These are phyloP conservation scores for Penicillium lividum DNA, from an alignment of 495 filamentous ascomycete species.

Conservation along the genomic window DNA sequence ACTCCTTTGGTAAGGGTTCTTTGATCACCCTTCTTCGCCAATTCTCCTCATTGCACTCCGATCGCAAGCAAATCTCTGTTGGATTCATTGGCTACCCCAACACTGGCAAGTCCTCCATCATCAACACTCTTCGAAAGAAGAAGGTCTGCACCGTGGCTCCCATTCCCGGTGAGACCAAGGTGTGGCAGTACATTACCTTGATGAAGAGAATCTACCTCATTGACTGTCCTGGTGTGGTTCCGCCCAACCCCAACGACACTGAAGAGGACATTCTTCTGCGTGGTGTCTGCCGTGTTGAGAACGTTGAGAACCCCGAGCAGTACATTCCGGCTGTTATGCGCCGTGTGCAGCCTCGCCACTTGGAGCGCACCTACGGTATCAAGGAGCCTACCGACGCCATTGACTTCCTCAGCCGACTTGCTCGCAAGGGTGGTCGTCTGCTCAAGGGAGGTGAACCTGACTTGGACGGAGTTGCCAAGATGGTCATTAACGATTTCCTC, in stretches of 20 bases:
- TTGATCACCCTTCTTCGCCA: slow-evolving; percentile 81
- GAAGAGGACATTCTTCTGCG: slow-evolving; percentile 87
- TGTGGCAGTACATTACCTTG: slow-evolving; percentile 96
- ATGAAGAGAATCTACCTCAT: slow-evolving; percentile 98
- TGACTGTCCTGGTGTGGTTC: slow-evolving; percentile 94
- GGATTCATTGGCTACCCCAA: slow-evolving; percentile 89
- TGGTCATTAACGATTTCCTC: slow-evolving; percentile 93
- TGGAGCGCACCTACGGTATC: slow-evolving; percentile 90
- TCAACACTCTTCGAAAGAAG: slow-evolving; percentile 90
- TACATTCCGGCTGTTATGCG: slow-evolving; percentile 84
- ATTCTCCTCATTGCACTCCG: slow-evolving; percentile 86
- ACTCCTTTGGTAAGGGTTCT: slow-evolving; percentile 85
- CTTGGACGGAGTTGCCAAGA: slow-evolving; percentile 89
- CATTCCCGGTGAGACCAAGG: slow-evolving; percentile 89
- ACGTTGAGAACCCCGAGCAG: slow-evolving; percentile 91
- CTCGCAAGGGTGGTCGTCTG: slow-evolving; percentile 81
- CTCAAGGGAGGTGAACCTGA: slow-evolving; percentile 90
- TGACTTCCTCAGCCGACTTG: slow-evolving; percentile 83
- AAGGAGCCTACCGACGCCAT: slow-evolving; percentile 65
- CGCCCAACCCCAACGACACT: slow-evolving; percentile 77
- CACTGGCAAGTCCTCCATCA: slow-evolving; percentile 88
- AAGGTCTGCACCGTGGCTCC: slow-evolving; percentile 93
- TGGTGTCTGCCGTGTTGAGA: slow-evolving; percentile 91
- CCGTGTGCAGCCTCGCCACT: slow-evolving; percentile 79
- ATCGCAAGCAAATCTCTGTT: slow-evolving; percentile 88